Evolutionary conservation across 306 rosid species (phyloP).

Genomic region (Casuarina glauca): DNA sequence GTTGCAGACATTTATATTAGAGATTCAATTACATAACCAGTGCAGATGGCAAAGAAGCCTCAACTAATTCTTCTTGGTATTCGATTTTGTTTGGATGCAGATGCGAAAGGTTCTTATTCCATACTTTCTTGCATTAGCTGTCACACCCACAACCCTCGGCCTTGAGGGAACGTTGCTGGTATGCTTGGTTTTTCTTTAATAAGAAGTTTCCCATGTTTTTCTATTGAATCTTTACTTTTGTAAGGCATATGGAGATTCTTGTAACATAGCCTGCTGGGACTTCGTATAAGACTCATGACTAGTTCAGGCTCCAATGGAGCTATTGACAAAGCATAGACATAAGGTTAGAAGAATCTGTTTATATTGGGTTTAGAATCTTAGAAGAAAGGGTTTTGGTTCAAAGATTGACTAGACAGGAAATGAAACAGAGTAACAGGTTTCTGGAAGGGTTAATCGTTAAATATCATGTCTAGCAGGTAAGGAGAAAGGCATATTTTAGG

Average conservation of each 20-base stretch:
- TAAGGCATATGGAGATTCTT: background rate
- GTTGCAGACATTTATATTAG: conserved; percentile 4
- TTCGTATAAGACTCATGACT: background rate
- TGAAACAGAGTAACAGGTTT: background rate
- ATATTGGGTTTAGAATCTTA: background rate
- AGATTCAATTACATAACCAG: background rate
- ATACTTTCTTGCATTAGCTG: conserved; percentile 56
- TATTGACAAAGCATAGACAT: background rate
- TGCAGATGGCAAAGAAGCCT: background rate
- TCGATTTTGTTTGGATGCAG: conserved; percentile 33
- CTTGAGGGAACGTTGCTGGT: conserved; percentile 68
- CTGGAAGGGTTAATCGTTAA: background rate
- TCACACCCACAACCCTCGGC: conserved; percentile 56
- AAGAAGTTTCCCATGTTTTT: background rate
- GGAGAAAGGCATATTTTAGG: background rate
- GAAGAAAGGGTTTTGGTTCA: background rate
- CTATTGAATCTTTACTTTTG: background rate
- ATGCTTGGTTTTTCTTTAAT: conserved; percentile 17
- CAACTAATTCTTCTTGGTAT: conserved; percentile 5
- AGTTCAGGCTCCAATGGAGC: background rate
- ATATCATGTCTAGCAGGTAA: background rate
- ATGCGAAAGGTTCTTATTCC: conserved; percentile 55
- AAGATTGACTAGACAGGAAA: background rate
- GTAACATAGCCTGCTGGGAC: background rate
- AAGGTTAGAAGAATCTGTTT: background rate